These are phyloP conservation scores for Pholiota molesta DNA, from an alignment of 768 basidiomycete species.

Conservation along the genomic window DNA sequence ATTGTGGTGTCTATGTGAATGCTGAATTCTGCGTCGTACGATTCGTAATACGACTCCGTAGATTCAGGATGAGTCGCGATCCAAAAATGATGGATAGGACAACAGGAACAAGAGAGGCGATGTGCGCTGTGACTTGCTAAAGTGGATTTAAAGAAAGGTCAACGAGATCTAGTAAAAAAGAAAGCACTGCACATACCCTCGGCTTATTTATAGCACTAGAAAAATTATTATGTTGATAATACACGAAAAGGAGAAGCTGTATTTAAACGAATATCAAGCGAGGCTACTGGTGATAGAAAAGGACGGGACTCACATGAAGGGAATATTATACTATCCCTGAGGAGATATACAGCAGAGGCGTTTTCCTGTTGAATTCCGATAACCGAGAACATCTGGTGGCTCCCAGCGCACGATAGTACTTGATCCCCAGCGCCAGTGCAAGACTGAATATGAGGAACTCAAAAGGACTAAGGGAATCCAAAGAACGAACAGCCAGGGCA, in stretches of 20 bases:
- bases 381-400: background rate
- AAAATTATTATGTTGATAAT: background rate
- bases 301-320: conserved; percentile 15
- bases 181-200: background rate
- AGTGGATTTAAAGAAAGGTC: background rate
- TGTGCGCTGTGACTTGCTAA: conserved; percentile 9
- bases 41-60: conserved; percentile 16
- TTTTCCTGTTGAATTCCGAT: background rate
- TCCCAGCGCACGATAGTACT: conserved; percentile 11
- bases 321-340: conserved; percentile 21
- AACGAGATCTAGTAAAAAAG: too few relatives aligned
- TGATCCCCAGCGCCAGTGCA: conserved; percentile 8
- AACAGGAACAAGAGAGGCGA: conserved; percentile 2
- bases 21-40: conserved; percentile 11
- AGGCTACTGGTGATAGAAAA: too few relatives aligned
- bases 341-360: conserved; percentile 17
- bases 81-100: conserved; percentile 8
- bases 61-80: conserved; percentile 16
- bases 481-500: conserved; percentile 12
- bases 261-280: background rate
- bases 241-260: conserved; percentile 1
- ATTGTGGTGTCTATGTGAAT: background rate
- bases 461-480: conserved; percentile 17
- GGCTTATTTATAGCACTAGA: background rate
- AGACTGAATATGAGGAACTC: conserved; percentile 10